phyloP scores from a whole-genome alignment of 805 yeast species.

The Candida caryicola region DNA sequence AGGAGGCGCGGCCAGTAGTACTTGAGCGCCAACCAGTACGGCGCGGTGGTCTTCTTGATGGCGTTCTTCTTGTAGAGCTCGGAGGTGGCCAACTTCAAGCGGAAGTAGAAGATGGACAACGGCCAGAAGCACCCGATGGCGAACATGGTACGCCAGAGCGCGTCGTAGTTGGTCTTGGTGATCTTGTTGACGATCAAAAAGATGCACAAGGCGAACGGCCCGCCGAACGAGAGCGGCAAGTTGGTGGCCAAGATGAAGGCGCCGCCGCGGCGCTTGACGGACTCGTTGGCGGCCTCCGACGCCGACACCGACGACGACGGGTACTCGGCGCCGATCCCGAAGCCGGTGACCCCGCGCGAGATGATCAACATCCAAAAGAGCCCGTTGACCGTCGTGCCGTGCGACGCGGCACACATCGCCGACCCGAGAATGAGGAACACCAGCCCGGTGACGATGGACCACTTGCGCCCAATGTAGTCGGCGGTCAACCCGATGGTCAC shows the following conservation, averaged over 20 bases:
- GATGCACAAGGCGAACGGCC: constrained; percentile 68
- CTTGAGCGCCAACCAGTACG: constrained; percentile 55
- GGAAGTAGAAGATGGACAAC: constrained; percentile 64
- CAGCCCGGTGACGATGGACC: constrained; percentile 68
- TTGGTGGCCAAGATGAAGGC: constrained; percentile 66
- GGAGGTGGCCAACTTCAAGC: constrained; percentile 67
- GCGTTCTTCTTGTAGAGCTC: constrained; percentile 62
- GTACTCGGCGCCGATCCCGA: constrained; percentile 78
- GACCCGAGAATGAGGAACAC: constrained; percentile 61
- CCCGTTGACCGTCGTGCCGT: constrained; percentile 56
- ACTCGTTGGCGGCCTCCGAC: constrained; percentile 71
- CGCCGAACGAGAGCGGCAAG: constrained; percentile 71
- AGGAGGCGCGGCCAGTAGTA: constrained; percentile 66
- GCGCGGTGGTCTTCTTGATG: constrained; percentile 47
- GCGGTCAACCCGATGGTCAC: constrained; percentile 61
- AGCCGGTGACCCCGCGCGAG: constrained; percentile 72
- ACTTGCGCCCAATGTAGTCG: constrained; percentile 66
- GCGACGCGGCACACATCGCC: constrained; percentile 65
- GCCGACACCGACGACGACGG: constrained; percentile 68
- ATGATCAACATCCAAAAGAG: constrained; percentile 77
- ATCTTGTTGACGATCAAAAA: constrained; percentile 67
- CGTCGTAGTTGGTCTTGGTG: constrained; percentile 38
- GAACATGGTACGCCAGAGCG: constrained; percentile 69
- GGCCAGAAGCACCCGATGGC: constrained; percentile 71
- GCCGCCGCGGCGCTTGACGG: constrained; percentile 61